Conservation (phyloP, 75 land plant genomes). For the Azolla pinnata region DNA sequence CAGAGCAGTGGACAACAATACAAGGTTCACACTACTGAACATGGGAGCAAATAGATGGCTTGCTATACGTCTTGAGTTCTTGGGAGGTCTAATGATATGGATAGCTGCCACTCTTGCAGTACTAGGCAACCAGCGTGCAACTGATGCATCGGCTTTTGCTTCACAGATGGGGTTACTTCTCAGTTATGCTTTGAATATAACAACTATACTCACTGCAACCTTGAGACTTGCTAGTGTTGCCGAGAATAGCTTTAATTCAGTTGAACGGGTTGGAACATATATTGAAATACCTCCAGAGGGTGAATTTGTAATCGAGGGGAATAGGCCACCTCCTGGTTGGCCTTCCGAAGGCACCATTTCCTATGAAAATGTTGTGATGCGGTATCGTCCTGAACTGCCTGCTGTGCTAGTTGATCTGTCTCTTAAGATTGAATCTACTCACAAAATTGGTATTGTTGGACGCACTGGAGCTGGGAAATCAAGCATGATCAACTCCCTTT, state of each 20-base stretch:
- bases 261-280: slow-evolving; percentile 83
- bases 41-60: slow-evolving; percentile 93
- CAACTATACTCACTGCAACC: slow-evolving; percentile 49
- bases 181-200: slow-evolving; percentile 81
- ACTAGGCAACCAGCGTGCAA: slow-evolving; percentile 65
- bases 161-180: slow-evolving; percentile 94
- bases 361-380: slow-evolving; percentile 75
- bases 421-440: slow-evolving; percentile 51
- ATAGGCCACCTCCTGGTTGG: slow-evolving; percentile 93
- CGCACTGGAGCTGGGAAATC: slow-evolving; percentile 97
- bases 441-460: slow-evolving; percentile 92
- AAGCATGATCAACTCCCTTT: slow-evolving; percentile 91
- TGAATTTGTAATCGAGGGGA: slow-evolving; percentile 63
- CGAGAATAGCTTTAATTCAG: slow-evolving; percentile 92
- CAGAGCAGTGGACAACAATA: slow-evolving; percentile 83
- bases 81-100: slow-evolving; percentile 98
- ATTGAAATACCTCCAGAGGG: slow-evolving; percentile 86
- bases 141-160: slow-evolving; percentile 62
- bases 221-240: slow-evolving; percentile 78
- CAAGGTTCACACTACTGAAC: slow-evolving; percentile 68
- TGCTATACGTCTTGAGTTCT: slow-evolving; percentile 61
- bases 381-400: slow-evolving; percentile 88
- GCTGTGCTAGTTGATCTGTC: slow-evolving; percentile 76
- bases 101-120: slow-evolving; percentile 91
- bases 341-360: slow-evolving; percentile 65